Base-by-base conservation (phyloP, 2,329 filamentous ascomycete genomes). In the Sclerotinia minor region DNA sequence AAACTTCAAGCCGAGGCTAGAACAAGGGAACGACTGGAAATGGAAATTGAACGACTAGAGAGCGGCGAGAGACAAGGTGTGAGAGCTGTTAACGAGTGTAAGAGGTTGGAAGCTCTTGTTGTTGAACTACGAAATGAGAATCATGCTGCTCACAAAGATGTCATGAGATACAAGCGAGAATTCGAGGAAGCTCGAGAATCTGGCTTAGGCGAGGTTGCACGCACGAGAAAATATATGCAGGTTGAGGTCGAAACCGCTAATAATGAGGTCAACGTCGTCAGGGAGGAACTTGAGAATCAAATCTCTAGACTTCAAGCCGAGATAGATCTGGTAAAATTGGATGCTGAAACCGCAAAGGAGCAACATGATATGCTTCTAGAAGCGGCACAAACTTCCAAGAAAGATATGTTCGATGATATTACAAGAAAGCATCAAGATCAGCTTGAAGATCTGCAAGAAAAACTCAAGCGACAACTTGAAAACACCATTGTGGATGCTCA, bases 291-390 rank as follows among this genome's bases (percentile, higher is more conserved):
- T 15, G 93, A 97, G 77, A 88, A 89, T 68, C 91, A 96, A 77
- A 85, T 95, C 69, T 80, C 84, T 35, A 89, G 88, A 74, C 81
- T 93, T 38, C 88, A 92, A 65, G 81, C 84, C 26, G 91, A 96
- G 77, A 81, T 96, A 54, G 92, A 97, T 71, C 88, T 89, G 73
- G 84, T 90, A 67, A 90, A 85, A 75, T 83, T 95, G 75, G 92
- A 97, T 71, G 86, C 89, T 13, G 92, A 97, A 75, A 93, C 91
- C 3, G 85, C 88, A 67, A 93, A 90, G 77, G 92, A 89, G 26
- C 90, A 90, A 73, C 89, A 91, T 73, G 92, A 96, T 76, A 90
- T 95, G 81, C 84, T 95, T 65, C 83, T 97, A 15, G 91, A 97
- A 77, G 92, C 95, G 72, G 89, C 90, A 29, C 86, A 91, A 69